Percentiles rank a stretch among this genome's conserved stretches.
Evolutionary conservation across 257 asterid species (phyloP).

Genomic region (Petrea volubilis): DNA sequence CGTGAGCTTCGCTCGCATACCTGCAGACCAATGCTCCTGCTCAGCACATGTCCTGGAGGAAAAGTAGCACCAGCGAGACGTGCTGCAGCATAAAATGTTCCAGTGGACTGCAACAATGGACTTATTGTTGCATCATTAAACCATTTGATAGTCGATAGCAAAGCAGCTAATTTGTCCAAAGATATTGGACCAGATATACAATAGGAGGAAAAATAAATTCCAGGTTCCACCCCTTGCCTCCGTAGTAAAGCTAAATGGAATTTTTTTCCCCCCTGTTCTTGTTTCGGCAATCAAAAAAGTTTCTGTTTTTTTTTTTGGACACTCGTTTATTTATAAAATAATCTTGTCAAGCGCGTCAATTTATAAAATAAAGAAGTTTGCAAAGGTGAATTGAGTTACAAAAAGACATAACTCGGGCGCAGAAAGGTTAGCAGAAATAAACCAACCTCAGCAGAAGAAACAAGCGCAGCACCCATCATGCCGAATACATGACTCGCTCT

Average conservation of each 20-base stretch:
- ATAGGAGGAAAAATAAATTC: too few relatives aligned
- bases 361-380: too few relatives aligned
- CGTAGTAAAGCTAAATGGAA: too few relatives aligned
- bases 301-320: too few relatives aligned
- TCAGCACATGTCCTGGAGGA: constrained; percentile 88
- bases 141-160: background rate
- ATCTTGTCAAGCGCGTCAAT: too few relatives aligned
- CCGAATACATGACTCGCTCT: constrained; percentile 96
- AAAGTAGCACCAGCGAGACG: constrained; percentile 94
- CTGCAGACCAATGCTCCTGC: constrained; percentile 98
- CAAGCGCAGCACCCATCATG: constrained; percentile 97
- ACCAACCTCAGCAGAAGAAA: constrained; percentile 91
- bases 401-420: background rate
- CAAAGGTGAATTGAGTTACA: too few relatives aligned
- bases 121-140: constrained; percentile 9
- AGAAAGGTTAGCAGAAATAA: background rate
- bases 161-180: background rate
- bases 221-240: too few relatives aligned
- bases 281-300: too few relatives aligned
- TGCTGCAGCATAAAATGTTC: constrained; percentile 89
- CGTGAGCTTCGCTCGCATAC: constrained; percentile 27
- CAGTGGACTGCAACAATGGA: constrained; percentile 75
- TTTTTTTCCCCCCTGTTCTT: too few relatives aligned
- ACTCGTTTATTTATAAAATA: too few relatives aligned
- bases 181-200: too few relatives aligned